These are phyloP conservation scores for Astrothelium macrocarpum DNA, from an alignment of 495 filamentous ascomycete genomes.

Conservation along the genomic window DNA sequence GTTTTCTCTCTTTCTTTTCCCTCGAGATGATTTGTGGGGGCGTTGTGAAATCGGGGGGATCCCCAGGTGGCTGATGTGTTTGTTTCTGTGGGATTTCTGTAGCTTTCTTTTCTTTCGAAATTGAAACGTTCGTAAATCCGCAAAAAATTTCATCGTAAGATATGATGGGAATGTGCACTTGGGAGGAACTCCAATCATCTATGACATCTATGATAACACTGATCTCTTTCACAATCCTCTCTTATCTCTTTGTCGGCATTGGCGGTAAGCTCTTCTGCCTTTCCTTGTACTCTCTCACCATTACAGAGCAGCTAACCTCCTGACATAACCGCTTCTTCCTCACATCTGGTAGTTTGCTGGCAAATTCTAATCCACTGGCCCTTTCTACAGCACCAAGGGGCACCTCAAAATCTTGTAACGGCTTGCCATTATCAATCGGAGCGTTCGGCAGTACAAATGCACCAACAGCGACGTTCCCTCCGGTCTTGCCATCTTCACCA, in stretches of 20 bases:
- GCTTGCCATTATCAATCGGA: constrained; percentile 75
- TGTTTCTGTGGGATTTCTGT: too few species aligned
- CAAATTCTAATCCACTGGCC: constrained; percentile 86
- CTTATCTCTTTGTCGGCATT: neutral
- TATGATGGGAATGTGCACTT: too few species aligned
- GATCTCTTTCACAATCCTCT: constrained; percentile 29
- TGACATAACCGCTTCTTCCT: constrained; percentile 74
- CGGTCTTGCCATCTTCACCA: constrained; percentile 66
- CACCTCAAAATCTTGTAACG: constrained; percentile 82
- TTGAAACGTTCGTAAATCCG: too few species aligned
- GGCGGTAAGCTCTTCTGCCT: constrained; percentile 45
- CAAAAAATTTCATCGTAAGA: too few species aligned
- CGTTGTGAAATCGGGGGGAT: too few species aligned
- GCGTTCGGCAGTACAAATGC: constrained; percentile 96
- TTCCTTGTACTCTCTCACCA: constrained; percentile 65
- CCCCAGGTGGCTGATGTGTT: too few species aligned
- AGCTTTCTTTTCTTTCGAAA: too few species aligned
- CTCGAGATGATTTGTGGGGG: too few species aligned
- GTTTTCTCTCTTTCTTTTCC: too few species aligned
- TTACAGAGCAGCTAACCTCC: constrained; percentile 68
- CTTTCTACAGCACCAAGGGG: constrained; percentile 85
- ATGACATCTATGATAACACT: neutral
- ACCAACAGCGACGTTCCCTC: constrained; percentile 75
- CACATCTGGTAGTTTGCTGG: constrained; percentile 57
- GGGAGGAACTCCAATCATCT: neutral